Conservation (phyloP, 805 yeast species). For the Candida odintsovae region DNA sequence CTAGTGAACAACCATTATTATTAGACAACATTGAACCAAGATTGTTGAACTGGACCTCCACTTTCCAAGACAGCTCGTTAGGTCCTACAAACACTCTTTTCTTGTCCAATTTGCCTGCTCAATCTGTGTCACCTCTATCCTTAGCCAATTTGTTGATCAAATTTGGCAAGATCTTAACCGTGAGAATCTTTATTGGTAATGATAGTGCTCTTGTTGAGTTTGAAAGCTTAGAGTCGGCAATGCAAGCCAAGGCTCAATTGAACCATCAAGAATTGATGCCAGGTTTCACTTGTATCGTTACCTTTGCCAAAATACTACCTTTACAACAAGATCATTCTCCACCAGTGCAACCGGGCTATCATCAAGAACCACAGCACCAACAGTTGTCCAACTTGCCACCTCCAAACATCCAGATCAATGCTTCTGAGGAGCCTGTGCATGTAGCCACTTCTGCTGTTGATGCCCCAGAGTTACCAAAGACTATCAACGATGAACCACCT, state of each 20-base stretch:
- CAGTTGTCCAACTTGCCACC: constrained; percentile 7
- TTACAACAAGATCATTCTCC: constrained; percentile 20
- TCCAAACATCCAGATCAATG: constrained; percentile 7
- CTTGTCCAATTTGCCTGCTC: constrained; percentile 73
- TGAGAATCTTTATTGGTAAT: constrained; percentile 49
- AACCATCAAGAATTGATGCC: constrained; percentile 81
- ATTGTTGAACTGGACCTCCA: constrained; percentile 57
- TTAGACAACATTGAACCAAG: constrained; percentile 58
- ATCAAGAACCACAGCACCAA: constrained; percentile 14
- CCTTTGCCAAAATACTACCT: constrained; percentile 71
- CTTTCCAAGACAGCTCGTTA: constrained; percentile 61
- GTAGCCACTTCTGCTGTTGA: constrained; percentile 1
- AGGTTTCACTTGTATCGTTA: constrained; percentile 69
- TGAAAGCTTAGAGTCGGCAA: constrained; percentile 64
- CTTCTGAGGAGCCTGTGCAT: constrained; percentile 4
- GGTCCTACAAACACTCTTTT: constrained; percentile 76
- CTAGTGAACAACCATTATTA: constrained; percentile 26
- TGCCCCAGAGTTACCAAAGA: constrained; percentile 4
- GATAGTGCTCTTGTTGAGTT: constrained; percentile 67
- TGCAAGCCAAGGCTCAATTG: constrained; percentile 69
- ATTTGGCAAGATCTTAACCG: constrained; percentile 57
- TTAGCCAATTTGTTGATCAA: constrained; percentile 53
- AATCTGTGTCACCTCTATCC: constrained; percentile 43
- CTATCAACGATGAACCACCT: constrained; percentile 17
- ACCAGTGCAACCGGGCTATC: constrained; percentile 8